Evolutionary conservation across 139 green algal species (phyloP).

Genomic region (Raphidocelis subcapitata): DNA sequence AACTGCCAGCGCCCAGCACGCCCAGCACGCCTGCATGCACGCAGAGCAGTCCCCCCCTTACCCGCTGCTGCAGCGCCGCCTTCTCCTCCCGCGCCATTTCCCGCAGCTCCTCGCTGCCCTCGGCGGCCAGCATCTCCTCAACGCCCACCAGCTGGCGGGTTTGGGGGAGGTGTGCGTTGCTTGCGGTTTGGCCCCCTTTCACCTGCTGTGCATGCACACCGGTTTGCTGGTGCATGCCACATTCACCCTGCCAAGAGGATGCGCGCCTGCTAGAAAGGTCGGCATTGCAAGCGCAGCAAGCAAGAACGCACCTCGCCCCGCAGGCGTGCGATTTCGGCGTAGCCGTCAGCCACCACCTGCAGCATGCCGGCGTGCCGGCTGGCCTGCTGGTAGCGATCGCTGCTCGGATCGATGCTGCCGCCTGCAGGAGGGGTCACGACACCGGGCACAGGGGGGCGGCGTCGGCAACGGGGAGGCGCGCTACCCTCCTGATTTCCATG

Average conservation of each 20-base stretch:
- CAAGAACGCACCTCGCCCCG: slow-evolving; percentile 5
- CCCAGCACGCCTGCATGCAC: no score
- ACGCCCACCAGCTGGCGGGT: neutral
- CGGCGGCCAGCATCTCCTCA: neutral
- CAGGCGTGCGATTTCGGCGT: slow-evolving; percentile 16
- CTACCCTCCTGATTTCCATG: no score
- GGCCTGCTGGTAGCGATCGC: slow-evolving; percentile 10
- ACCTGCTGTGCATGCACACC: no score
- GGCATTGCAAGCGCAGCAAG: neutral
- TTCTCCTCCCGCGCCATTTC: slow-evolving; percentile 36
- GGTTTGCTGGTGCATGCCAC: neutral
- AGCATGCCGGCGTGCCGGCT: slow-evolving; percentile 13
- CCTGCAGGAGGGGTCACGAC: no score
- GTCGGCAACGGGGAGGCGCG: no score
- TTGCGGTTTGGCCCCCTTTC: no score
- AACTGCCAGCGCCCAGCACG: no score
- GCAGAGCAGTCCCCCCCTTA: no score
- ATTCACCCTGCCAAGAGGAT: neutral
- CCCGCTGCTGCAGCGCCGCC: neutral
- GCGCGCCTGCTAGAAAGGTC: neutral
- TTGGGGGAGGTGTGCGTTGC: neutral
- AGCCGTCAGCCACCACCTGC: slow-evolving; percentile 10
- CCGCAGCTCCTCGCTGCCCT: slow-evolving; percentile 9
- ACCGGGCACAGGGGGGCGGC: no score
- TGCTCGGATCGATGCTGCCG: no score